Evolutionary conservation across 179 eudicot species (phyloP).

Genomic region (Camellia oleifera): DNA sequence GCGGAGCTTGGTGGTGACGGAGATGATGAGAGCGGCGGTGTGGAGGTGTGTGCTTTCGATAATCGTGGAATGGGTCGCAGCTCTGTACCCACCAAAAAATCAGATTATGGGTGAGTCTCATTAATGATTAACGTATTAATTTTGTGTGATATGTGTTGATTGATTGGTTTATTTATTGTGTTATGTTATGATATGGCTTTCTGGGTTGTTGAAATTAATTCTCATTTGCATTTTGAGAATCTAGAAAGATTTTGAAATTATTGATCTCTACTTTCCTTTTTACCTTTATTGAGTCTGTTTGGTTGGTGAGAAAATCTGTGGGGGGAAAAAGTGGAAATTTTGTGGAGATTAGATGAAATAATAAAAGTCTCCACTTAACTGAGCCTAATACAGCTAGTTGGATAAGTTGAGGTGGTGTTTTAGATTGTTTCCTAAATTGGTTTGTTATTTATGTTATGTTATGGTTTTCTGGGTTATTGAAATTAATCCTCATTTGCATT

Average conservation of each 20-base stretch:
- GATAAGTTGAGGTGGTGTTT: constrained; percentile 7
- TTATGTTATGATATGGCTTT: constrained; percentile 3
- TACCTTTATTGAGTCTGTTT: not conserved
- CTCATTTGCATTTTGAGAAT: not conserved
- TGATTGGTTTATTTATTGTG: not conserved
- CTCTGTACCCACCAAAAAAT: constrained; percentile 65
- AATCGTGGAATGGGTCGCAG: constrained; percentile 95
- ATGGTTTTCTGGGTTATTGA: not conserved
- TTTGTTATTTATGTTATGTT: not conserved
- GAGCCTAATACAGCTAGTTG: not conserved
- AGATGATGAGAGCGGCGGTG: constrained; percentile 31
- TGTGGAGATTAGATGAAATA: not conserved
- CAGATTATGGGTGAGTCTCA: constrained; percentile 75
- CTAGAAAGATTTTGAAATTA: not conserved
- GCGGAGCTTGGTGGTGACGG: constrained; percentile 15
- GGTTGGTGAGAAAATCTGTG: constrained; percentile 3
- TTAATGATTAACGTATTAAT: not conserved
- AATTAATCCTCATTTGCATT: not conserved
- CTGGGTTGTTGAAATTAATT: not conserved
- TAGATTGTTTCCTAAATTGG: not conserved
- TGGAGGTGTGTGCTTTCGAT: constrained; percentile 95
- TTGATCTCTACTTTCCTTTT: not conserved
- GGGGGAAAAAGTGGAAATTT: not conserved
- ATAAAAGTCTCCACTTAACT: not conserved
- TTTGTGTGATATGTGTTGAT: not conserved